Percentiles rank a stretch among this genome's conserved stretches.
Evolutionary conservation across 345 rosid species (phyloP).

Genomic region (Citrus unshiu): DNA sequence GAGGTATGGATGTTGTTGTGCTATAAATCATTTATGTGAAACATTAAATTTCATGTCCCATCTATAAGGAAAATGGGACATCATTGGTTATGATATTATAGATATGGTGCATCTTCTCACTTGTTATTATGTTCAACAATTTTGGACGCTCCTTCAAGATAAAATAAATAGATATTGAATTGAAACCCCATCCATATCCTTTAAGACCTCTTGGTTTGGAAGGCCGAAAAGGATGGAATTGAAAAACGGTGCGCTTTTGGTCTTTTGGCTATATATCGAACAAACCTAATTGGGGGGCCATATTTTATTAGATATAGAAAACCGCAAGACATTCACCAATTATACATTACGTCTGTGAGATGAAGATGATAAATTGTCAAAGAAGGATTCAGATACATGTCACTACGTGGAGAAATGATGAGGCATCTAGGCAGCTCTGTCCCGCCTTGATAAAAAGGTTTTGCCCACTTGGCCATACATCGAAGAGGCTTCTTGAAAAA

Average conservation of each 20-base stretch:
- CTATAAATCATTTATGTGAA: background rate
- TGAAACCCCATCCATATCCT: background rate
- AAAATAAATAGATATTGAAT: background rate
- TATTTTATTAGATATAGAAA: too few relatives aligned
- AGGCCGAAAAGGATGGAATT: background rate
- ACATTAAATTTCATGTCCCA: background rate
- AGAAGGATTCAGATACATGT: background rate
- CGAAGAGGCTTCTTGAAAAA: background rate
- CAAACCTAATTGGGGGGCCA: background rate
- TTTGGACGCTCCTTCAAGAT: too few relatives aligned
- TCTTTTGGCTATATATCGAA: background rate
- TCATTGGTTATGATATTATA: too few relatives aligned
- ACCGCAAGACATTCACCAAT: background rate
- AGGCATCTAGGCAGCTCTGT: conserved; percentile 10
- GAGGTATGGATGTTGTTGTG: background rate
- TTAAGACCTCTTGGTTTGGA: background rate
- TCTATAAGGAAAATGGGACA: too few relatives aligned
- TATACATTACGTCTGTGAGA: too few relatives aligned
- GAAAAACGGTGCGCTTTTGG: background rate
- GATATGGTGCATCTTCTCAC: background rate
- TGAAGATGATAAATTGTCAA: background rate
- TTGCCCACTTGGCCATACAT: background rate
- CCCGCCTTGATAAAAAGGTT: background rate
- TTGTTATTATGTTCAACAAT: background rate
- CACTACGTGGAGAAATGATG: background rate